Conservation (phyloP, 805 yeast species). For the Hanseniaspora osmophila region DNA sequence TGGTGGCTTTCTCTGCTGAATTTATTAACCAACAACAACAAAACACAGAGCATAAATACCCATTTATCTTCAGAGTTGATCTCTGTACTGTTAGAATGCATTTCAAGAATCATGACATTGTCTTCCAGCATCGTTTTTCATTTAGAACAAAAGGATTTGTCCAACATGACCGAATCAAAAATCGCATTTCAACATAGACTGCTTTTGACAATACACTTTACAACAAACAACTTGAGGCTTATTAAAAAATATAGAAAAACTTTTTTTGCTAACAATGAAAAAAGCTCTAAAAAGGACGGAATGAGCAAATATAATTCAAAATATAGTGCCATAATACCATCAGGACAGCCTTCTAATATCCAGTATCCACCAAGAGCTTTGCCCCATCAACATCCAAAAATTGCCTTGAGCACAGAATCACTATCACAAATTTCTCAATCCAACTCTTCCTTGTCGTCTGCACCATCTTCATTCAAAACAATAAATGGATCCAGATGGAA, state of each 20-base stretch:
- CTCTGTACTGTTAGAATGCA: slow-evolving; percentile 21
- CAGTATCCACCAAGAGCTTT: too few species aligned
- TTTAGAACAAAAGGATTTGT: slow-evolving; percentile 2
- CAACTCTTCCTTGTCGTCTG: not conserved
- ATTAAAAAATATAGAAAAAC: slow-evolving; percentile 12
- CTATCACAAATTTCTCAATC: not conserved
- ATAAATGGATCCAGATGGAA: not conserved
- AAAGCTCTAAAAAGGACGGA: too few species aligned
- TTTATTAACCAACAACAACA: slow-evolving; percentile 12
- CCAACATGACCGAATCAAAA: not conserved
- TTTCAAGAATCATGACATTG: slow-evolving; percentile 19
- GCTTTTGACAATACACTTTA: slow-evolving; percentile 15
- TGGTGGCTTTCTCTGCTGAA: slow-evolving; percentile 23
- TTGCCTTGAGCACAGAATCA: too few species aligned
- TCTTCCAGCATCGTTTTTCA: slow-evolving; percentile 8
- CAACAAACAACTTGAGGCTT: slow-evolving; percentile 15
- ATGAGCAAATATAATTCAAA: too few species aligned
- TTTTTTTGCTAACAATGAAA: too few species aligned
- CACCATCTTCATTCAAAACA: not conserved
- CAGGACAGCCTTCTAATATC: too few species aligned
- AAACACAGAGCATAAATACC: slow-evolving; percentile 3
- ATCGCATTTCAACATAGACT: slow-evolving; percentile 16
- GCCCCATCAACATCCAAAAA: too few species aligned
- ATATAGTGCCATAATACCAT: too few species aligned
- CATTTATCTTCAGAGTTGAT: slow-evolving; percentile 12